Conservation (phyloP, 1,284 basidiomycete genomes). For the Boletus austroedulis region DNA sequence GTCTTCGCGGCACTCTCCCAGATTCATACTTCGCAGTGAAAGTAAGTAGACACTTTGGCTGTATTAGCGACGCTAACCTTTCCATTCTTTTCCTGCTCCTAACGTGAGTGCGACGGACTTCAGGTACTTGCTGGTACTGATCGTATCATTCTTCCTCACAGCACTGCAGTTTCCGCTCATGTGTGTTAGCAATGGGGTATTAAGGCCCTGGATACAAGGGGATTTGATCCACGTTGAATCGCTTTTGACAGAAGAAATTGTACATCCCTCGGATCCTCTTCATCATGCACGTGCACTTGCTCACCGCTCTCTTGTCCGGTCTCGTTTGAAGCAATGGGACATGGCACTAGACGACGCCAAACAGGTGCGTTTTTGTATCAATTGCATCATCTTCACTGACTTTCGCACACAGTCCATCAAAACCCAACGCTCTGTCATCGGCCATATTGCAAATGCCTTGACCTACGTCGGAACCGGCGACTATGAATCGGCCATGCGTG, state of each 20-base stretch:
- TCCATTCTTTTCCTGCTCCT: no score
- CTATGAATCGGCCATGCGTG: background rate
- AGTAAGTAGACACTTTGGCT: background rate
- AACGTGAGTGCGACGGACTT: no score
- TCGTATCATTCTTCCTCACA: background rate
- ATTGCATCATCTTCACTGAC: background rate
- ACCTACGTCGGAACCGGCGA: background rate
- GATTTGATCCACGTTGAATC: background rate
- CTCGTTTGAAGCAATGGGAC: background rate
- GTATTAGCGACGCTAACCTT: no score
- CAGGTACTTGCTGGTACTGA: no score
- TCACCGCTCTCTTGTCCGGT: background rate
- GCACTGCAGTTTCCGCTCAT: background rate
- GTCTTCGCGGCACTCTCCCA: background rate
- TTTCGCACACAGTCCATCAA: slow-evolving; percentile 1
- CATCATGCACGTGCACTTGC: background rate
- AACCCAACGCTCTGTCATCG: background rate
- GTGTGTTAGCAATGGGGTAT: background rate
- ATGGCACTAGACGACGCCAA: background rate
- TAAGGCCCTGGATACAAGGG: background rate
- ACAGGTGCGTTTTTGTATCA: background rate
- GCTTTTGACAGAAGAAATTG: background rate
- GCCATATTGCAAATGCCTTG: background rate
- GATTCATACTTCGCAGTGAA: background rate
- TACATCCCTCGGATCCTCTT: background rate